A percentile compares a stretch with the other conserved stretches of the same genome.
Evolutionary conservation across 768 basidiomycete species (phyloP).

Genomic region (Guyanaporus albipodus): DNA sequence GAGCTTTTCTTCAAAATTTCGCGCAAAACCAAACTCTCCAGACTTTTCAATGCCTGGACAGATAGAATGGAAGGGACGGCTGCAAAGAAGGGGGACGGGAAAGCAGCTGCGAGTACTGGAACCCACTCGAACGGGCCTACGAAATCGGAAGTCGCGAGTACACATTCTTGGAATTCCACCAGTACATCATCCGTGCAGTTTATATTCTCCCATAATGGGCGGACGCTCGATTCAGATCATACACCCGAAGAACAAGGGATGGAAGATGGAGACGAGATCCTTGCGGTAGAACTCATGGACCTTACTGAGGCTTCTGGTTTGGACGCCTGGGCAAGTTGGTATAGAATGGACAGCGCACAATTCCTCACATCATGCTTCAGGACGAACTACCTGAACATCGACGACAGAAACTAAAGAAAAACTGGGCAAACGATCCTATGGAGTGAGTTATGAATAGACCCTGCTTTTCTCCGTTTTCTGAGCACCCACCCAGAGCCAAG

Average conservation of each 20-base stretch:
- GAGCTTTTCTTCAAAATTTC: conserved; percentile 93
- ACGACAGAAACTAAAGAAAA: conserved; percentile 71
- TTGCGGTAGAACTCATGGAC: conserved; percentile 89
- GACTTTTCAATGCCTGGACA: conserved; percentile 85
- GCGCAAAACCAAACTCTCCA: conserved; percentile 80
- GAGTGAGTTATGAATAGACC: conserved; percentile 49
- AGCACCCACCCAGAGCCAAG: conserved; percentile 48
- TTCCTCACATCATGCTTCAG: conserved; percentile 33
- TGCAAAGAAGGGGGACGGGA: conserved; percentile 43
- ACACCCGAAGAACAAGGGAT: conserved; percentile 85
- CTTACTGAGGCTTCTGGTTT: conserved; percentile 65
- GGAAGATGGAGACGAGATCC: conserved; percentile 85
- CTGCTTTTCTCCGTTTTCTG: background rate
- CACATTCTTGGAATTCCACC: conserved; percentile 38
- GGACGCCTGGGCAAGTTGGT: conserved; percentile 56
- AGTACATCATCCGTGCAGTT: conserved; percentile 61
- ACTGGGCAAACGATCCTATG: conserved; percentile 70
- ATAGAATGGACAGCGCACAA: background rate
- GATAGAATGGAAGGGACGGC: conserved; percentile 73
- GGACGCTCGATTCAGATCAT: conserved; percentile 73
- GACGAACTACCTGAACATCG: conserved; percentile 62
- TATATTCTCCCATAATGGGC: conserved; percentile 80
- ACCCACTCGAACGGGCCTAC: conserved; percentile 44
- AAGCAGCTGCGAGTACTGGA: conserved; percentile 22
- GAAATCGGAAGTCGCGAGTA: conserved; percentile 48